phyloP scores from a whole-genome alignment of 1,284 basidiomycete species.

The Meripilus lineatus region DNA sequence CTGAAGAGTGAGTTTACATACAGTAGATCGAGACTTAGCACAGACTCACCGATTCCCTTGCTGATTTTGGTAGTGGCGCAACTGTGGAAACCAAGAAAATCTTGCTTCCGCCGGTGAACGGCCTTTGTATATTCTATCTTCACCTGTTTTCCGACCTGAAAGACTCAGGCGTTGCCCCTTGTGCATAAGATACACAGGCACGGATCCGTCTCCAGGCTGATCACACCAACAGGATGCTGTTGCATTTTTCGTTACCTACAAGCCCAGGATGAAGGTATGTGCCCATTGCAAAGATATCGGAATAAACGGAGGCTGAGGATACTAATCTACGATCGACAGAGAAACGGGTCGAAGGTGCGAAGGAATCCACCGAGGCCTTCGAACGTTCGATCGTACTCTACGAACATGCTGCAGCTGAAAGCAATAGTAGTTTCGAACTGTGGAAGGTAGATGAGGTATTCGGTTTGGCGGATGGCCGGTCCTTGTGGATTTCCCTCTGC shows the following conservation, averaged over 20 bases:
- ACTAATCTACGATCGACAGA: too few species aligned
- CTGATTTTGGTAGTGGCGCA: conserved; percentile 28
- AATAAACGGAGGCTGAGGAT: too few species aligned
- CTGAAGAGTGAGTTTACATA: conserved; percentile 66
- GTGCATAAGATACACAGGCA: conserved; percentile 55
- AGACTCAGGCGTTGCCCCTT: background rate
- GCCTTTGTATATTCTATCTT: conserved; percentile 49
- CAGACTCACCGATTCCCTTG: too few species aligned
- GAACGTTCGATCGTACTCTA: conserved; percentile 52
- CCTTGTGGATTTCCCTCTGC: conserved; percentile 52
- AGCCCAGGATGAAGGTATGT: conserved; percentile 49
- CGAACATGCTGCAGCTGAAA: conserved; percentile 50
- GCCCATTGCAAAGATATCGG: too few species aligned
- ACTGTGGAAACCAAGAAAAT: conserved; percentile 37
- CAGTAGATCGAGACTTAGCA: too few species aligned
- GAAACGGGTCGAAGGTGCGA: conserved; percentile 50
- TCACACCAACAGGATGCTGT: conserved; percentile 65
- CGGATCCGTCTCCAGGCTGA: conserved; percentile 67
- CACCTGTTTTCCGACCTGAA: too few species aligned
- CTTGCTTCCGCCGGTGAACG: conserved; percentile 51
- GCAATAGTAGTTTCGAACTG: conserved; percentile 40
- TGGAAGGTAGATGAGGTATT: conserved; percentile 56
- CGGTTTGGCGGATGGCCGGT: conserved; percentile 60
- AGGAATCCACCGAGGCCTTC: conserved; percentile 55
- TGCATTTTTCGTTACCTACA: conserved; percentile 78